These are phyloP conservation scores for Komagataella ulmi DNA, from an alignment of 805 yeast genomes.

Conservation along the genomic window DNA sequence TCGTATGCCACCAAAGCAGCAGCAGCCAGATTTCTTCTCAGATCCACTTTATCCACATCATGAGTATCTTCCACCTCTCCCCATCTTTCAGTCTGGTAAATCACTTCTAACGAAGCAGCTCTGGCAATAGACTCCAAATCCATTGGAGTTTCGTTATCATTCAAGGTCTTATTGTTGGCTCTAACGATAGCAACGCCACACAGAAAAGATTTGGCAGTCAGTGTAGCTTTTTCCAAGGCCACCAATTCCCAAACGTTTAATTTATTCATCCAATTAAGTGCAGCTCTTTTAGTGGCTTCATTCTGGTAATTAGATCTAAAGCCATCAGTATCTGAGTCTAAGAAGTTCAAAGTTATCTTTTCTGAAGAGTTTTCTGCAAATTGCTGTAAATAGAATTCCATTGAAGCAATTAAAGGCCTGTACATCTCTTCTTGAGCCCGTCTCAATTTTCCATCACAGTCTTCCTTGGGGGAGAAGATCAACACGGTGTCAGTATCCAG, in stretches of 20 bases:
- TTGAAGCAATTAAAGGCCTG: constrained; percentile 57
- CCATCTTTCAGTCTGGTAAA: constrained; percentile 82
- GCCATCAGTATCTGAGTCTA: constrained; percentile 78
- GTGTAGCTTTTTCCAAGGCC: constrained; percentile 81
- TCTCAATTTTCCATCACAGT: constrained; percentile 76
- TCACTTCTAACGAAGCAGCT: constrained; percentile 69
- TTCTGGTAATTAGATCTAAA: constrained; percentile 71
- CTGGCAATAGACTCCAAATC: constrained; percentile 60
- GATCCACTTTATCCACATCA: constrained; percentile 89
- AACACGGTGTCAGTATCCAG: constrained; percentile 90
- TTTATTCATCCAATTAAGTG: constrained; percentile 44
- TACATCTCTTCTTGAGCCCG: constrained; percentile 68
- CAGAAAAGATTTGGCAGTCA: constrained; percentile 75
- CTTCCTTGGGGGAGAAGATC: constrained; percentile 68
- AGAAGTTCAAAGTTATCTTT: constrained; percentile 29
- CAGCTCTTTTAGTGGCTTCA: constrained; percentile 44
- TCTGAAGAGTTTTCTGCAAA: constrained; percentile 16
- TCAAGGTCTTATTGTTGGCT: constrained; percentile 17
- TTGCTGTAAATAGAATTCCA: constrained; percentile 43
- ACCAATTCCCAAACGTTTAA: constrained; percentile 70
- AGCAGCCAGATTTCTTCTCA: constrained; percentile 69
- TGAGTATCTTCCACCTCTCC: constrained; percentile 99
- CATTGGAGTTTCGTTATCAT: constrained; percentile 16
- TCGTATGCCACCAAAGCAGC: constrained; percentile 48
- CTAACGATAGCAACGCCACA: constrained; percentile 63